Conservation (phyloP, 2,329 filamentous ascomycete species). For the Thermothelomyces thermophilus region DNA sequence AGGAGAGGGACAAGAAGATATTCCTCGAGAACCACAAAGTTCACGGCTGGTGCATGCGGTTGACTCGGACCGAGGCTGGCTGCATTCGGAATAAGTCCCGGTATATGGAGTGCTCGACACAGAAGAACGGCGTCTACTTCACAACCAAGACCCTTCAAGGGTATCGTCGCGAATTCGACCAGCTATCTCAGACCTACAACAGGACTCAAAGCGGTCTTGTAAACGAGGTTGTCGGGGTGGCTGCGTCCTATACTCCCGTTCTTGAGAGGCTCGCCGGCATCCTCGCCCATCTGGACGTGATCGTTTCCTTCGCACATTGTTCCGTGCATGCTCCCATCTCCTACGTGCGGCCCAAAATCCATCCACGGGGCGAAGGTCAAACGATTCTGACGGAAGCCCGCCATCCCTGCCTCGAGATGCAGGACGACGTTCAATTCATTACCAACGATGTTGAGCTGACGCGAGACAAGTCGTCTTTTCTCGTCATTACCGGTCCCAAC, state of each 20-base stretch:
- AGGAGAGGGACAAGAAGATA: constrained; percentile 97
- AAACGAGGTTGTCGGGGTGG: constrained; percentile 85
- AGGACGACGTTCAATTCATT: constrained; percentile 97
- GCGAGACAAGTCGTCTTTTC: constrained; percentile 75
- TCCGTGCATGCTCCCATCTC: constrained; percentile 87
- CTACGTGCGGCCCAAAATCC: constrained; percentile 87
- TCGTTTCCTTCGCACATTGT: constrained; percentile 87
- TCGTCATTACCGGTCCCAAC: constrained; percentile 96
- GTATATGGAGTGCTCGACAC: constrained; percentile 93
- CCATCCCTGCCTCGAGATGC: constrained; percentile 97
- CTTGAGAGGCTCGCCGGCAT: constrained; percentile 83
- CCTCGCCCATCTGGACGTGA: constrained; percentile 89
- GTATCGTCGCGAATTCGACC: constrained; percentile 84
- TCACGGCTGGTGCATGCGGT: constrained; percentile 92
- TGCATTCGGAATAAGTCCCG: constrained; percentile 86
- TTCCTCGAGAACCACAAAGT: constrained; percentile 95
- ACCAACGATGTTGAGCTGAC: constrained; percentile 87
- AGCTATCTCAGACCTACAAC: constrained; percentile 90
- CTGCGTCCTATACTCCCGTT: constrained; percentile 89
- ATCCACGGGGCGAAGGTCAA: constrained; percentile 78
- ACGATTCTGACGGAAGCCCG: constrained; percentile 89
- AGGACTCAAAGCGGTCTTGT: constrained; percentile 88
- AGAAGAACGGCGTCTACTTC: constrained; percentile 99
- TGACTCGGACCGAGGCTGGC: constrained; percentile 84
- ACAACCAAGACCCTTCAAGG: constrained; percentile 77